Conservation (phyloP, 352 stramenopile genomes). For the Thraustotheca clavata region DNA sequence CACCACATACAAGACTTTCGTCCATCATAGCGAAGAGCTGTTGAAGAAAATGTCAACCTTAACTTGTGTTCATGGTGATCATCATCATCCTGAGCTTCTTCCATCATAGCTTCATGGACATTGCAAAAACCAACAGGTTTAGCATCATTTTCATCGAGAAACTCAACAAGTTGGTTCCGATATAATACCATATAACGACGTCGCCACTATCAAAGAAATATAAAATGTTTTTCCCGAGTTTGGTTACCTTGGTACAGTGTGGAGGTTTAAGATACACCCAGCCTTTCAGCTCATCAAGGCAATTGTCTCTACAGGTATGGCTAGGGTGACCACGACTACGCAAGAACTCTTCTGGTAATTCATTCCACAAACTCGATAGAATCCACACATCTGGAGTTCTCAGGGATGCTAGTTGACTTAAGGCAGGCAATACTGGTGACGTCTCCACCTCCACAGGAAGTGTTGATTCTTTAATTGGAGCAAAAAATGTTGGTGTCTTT, state of each 20-base stretch:
- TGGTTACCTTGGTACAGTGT: conserved; percentile 22
- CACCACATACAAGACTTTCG: conserved; percentile 29
- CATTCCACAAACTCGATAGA: conserved; percentile 8
- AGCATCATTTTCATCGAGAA: conserved; percentile 47
- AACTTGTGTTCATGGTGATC: conserved; percentile 55
- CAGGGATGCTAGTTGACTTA: neutral
- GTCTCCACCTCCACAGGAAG: conserved; percentile 26
- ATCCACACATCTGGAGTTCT: conserved; percentile 11
- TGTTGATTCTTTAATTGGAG: neutral
- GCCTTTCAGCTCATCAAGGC: conserved; percentile 27
- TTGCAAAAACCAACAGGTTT: conserved; percentile 66
- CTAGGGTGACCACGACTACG: neutral
- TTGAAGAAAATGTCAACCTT: conserved; percentile 34
- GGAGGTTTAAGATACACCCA: conserved; percentile 61
- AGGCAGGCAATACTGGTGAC: conserved; percentile 32
- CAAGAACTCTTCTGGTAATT: conserved; percentile 17
- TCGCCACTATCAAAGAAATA: conserved; percentile 43
- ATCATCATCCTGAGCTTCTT: conserved; percentile 36
- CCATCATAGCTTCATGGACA: conserved; percentile 52
- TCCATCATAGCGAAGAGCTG: conserved; percentile 45
- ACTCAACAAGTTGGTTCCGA: conserved; percentile 70
- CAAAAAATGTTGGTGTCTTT: neutral
- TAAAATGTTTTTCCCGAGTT: neutral
- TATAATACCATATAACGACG: conserved; percentile 59
- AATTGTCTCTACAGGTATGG: neutral